A percentile compares a stretch with the other conserved stretches of the same genome.
Conservation (phyloP, 768 basidiomycete genomes). For the Galerina sulciceps region DNA sequence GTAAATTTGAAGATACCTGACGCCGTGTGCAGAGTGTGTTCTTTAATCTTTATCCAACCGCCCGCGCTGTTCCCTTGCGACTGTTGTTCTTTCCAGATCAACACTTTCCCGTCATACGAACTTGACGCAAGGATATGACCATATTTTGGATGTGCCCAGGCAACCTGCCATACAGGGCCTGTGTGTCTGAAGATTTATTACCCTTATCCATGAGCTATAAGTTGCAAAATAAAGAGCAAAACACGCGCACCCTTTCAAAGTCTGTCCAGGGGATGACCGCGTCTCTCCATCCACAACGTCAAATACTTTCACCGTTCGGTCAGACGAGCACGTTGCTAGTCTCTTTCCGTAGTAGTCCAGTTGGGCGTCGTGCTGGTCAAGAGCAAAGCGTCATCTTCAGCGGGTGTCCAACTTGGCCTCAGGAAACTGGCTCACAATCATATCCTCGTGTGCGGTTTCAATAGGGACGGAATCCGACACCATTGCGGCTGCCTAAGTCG, state of each 20-base stretch:
- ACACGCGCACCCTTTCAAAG: slow-evolving; percentile 70
- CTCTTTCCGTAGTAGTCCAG: slow-evolving; percentile 97
- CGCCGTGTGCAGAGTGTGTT: slow-evolving; percentile 92
- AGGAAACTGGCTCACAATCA: slow-evolving; percentile 74
- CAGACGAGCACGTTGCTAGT: slow-evolving; percentile 95
- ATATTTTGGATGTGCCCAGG: slow-evolving; percentile 98
- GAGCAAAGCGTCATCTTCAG: background rate
- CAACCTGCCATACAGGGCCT: slow-evolving; percentile 97
- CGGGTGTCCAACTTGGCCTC: slow-evolving; percentile 7
- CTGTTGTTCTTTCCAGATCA: slow-evolving; percentile 96
- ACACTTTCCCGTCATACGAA: slow-evolving; percentile 96
- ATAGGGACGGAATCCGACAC: slow-evolving; percentile 78
- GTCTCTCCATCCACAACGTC: slow-evolving; percentile 91
- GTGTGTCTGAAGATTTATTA: slow-evolving; percentile 68
- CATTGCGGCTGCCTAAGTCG: slow-evolving; percentile 50
- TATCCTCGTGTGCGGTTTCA: slow-evolving; percentile 97
- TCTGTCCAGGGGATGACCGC: slow-evolving; percentile 67
- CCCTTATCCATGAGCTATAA: background rate
- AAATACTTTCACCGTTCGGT: slow-evolving; percentile 93
- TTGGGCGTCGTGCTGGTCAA: slow-evolving; percentile 89
- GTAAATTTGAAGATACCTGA: slow-evolving; percentile 58
- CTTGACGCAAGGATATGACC: slow-evolving; percentile 97
- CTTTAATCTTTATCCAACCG: slow-evolving; percentile 93
- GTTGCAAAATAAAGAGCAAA: background rate
- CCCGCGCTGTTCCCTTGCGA: slow-evolving; percentile 56